Conservation (phyloP, 352 stramenopile genomes). For the Thraustochytrium sp. region DNA sequence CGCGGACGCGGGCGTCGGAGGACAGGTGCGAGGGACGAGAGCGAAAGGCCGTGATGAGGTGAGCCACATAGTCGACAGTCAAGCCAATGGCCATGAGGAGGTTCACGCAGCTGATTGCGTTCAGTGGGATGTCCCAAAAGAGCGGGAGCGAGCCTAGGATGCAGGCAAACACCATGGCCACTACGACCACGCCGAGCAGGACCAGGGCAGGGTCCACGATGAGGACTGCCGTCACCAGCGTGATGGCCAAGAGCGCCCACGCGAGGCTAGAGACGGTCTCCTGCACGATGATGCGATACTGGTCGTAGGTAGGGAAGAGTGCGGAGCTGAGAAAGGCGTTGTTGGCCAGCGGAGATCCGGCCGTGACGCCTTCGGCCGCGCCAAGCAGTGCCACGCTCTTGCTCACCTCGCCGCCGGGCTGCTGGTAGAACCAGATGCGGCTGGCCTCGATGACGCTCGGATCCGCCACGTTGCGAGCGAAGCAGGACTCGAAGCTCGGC, state of each 20-base stretch:
- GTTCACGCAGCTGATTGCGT: conserved; percentile 45
- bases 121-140: conserved; percentile 43
- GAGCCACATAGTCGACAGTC: conserved; percentile 45
- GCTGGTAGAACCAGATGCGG: neutral
- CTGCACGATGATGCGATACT: conserved; percentile 32
- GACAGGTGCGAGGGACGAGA: neutral
- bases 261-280: conserved; percentile 37
- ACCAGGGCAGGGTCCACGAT: neutral
- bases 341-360: neutral
- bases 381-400: neutral
- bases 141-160: conserved; percentile 44
- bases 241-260: conserved; percentile 36
- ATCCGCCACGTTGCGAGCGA: neutral
- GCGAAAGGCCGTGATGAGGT: conserved; percentile 47
- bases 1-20: neutral
- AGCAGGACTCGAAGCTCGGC: neutral
- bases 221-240: conserved; percentile 17
- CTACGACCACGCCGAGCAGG: neutral
- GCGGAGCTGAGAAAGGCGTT: neutral
- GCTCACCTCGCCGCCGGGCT: neutral
- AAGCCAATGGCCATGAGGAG: conserved; percentile 49
- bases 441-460: neutral
- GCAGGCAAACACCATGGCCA: conserved; percentile 32
- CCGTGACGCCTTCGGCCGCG: neutral
- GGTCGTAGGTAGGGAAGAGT: neutral